These are phyloP conservation scores for Blakeslea trispora DNA, from an alignment of 371 early-diverging fungal genomes.

Conservation along the genomic window DNA sequence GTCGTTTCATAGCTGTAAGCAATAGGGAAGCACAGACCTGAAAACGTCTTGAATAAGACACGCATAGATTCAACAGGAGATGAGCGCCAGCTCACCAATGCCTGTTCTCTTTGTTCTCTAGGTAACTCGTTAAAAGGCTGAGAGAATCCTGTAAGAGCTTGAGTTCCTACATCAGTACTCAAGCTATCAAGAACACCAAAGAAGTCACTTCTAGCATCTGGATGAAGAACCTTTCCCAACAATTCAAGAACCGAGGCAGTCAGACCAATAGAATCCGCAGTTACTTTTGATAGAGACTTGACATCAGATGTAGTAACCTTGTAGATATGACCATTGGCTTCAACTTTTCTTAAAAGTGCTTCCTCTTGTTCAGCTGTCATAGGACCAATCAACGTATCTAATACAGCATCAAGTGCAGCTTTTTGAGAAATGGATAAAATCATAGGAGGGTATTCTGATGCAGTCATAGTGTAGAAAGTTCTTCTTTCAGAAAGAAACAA, in stretches of 20 bases:
- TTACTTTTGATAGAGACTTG: neutral
- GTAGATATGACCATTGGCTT: neutral
- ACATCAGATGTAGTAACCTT: neutral
- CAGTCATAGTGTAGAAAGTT: too few relatives aligned
- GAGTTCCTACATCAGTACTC: neutral
- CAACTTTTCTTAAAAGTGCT: neutral
- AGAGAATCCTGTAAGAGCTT: neutral
- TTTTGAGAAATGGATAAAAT: neutral
- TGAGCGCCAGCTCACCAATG: constrained; percentile 40
- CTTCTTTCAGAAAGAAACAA: too few relatives aligned
- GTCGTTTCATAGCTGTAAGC: neutral
- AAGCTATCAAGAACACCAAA: neutral
- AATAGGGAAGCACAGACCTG: neutral
- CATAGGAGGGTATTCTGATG: constrained; percentile 1
- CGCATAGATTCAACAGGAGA: constrained; percentile 29
- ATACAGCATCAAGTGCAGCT: neutral
- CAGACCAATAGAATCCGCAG: neutral
- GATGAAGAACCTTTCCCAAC: neutral
- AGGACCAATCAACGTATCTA: neutral
- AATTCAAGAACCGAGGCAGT: neutral
- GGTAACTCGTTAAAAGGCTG: constrained; percentile 42
- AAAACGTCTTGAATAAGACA: neutral
- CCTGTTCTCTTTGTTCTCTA: constrained; percentile 47
- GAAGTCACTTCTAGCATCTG: neutral
- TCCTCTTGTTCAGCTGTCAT: neutral